Conservation (phyloP, 148 eudicot genomes). For the Nepenthes mirabilis region DNA sequence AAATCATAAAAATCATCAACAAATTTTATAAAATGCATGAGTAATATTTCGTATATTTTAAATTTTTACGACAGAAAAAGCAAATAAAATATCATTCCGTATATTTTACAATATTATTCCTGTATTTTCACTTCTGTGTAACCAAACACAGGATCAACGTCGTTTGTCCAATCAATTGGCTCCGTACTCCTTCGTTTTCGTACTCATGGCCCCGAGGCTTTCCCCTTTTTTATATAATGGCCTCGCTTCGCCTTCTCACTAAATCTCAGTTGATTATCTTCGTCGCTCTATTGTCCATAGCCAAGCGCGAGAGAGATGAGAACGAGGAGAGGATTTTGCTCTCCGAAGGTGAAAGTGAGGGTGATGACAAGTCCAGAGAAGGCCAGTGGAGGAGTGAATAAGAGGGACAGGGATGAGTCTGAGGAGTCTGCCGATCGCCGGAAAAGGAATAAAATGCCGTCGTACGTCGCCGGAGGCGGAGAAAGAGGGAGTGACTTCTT, state of each 20-base stretch:
- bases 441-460: conserved; percentile 18
- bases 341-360: conserved; percentile 6
- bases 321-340: conserved; percentile 10
- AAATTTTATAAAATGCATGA: no score
- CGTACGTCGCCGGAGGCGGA: conserved; percentile 1
- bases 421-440: conserved; percentile 10
- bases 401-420: conserved; percentile 6
- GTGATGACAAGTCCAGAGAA: conserved; percentile 5
- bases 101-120: no score
- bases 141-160: no score
- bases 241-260: not conserved
- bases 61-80: no score
- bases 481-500: conserved; percentile 23
- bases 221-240: not conserved
- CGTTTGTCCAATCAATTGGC: no score
- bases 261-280: not conserved
- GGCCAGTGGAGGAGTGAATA: not conserved
- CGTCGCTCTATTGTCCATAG: not conserved
- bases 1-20: no score
- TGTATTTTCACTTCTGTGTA: no score
- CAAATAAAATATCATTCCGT: no score
- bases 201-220: not conserved
- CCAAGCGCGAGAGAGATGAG: not conserved
- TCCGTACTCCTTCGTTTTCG: no score
- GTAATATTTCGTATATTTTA: no score